Base-by-base conservation (phyloP, 257 asterid genomes). In the Scutellaria baicalensis region DNA sequence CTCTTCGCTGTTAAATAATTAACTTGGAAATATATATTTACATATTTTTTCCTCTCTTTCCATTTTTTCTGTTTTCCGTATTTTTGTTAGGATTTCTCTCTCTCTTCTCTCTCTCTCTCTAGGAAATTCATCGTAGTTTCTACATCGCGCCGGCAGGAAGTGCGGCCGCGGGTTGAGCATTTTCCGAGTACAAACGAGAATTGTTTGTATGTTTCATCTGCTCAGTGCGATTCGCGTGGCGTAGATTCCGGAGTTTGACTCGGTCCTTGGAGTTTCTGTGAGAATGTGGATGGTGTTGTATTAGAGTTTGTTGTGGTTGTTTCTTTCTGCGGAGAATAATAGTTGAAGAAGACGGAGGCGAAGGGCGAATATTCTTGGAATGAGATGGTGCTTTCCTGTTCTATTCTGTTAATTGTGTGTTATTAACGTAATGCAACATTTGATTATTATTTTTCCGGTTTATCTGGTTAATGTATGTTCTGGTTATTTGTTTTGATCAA, bases 191-290 rank as follows among this genome's bases (percentile, higher is more conserved):
- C 44, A 18, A 6, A 5, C 62, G 8, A 2, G 14, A 0, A 50
- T 49, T 52, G 0, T 1, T 36, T 1, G 21, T 6, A 59, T 0
- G 18, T 56, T 43, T 20, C 6, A 8, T 11, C 27, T n/a, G 38
- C 10, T n/a, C 12, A n/a, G 42, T 33, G 68, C 6, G 45, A 56
- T 12, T 68, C 64, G 66, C 57, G n/a, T 70, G 59, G 66, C 40
- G 44, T 56, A 55, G 69, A 60, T 60, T 62, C 63, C 60, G 55
- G 49, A 55, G 73, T 31, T 69, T 69, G 74, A 57, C 73, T 56
- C 65, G 73, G 65, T 68, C 65, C 40, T 20, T 54, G 68, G 69
- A 59, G 75, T 20, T 70, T 0, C 12, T 71, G 54, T 39, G 69
- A 21, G 69, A 61, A 71, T 71, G 75, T 45, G 69, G 61, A 10